These are phyloP conservation scores for Hypoxylon crocopeplum DNA, from an alignment of 495 filamentous ascomycete genomes.

Conservation along the genomic window DNA sequence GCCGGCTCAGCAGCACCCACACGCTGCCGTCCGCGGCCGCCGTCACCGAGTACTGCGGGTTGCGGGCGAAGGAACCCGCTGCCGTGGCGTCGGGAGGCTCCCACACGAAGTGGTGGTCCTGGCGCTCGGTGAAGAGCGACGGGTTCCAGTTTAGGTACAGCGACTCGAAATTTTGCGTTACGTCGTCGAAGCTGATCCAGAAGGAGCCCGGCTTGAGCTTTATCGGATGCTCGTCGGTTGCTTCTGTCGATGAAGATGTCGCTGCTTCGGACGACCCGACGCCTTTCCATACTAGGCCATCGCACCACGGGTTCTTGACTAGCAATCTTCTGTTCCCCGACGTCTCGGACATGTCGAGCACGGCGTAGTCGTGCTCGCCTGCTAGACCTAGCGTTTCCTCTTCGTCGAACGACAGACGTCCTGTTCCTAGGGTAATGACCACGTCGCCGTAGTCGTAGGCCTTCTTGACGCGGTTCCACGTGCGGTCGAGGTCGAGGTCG, in stretches of 20 bases:
- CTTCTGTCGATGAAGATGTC: conserved; percentile 4
- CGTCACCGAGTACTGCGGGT: conserved; percentile 81
- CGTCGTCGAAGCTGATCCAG: conserved; percentile 87
- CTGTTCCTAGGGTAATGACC: conserved; percentile 88
- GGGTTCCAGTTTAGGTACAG: conserved; percentile 99
- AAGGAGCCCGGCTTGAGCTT: conserved; percentile 72
- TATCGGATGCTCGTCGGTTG: conserved; percentile 30
- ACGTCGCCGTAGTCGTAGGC: conserved; percentile 82
- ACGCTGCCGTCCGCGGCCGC: conserved; percentile 64
- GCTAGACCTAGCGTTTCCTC: conserved; percentile 82
- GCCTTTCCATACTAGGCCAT: conserved; percentile 71
- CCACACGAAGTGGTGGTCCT: conserved; percentile 94
- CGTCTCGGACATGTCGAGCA: conserved; percentile 76
- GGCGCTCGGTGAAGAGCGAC: conserved; percentile 74
- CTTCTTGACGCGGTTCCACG: conserved; percentile 80
- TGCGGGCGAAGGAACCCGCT: conserved; percentile 70
- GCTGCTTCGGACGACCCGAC: conserved; percentile 32
- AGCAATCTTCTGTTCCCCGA: conserved; percentile 69
- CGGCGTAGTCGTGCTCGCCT: conserved; percentile 92
- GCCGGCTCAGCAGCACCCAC: conserved; percentile 86
- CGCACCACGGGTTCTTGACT: conserved; percentile 96
- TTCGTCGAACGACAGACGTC: conserved; percentile 73
- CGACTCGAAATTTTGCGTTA: conserved; percentile 90
- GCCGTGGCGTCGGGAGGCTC: conserved; percentile 66
- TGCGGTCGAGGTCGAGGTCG: conserved; percentile 72